A percentile compares a stretch with the other conserved stretches of the same genome.
Conservation (phyloP, 2,329 filamentous ascomycete genomes). For the Tolypocladium ovalisporum region DNA sequence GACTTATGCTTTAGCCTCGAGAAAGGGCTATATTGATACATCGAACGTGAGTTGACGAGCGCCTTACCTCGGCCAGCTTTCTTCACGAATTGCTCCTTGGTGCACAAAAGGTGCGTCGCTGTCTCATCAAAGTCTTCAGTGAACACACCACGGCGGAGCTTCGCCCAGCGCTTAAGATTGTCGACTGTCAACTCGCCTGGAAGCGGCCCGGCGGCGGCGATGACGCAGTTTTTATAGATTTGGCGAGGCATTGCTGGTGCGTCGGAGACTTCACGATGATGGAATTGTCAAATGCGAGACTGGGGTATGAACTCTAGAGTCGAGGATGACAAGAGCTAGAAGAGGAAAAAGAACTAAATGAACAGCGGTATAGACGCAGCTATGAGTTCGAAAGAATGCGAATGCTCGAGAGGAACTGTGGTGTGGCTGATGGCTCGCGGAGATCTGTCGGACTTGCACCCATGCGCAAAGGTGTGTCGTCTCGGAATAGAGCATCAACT, state of each 20-base stretch:
- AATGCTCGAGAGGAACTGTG: background rate
- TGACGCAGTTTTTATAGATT: slow-evolving; percentile 40
- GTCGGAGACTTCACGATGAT: background rate
- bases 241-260: slow-evolving; percentile 17
- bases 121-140: slow-evolving; percentile 34
- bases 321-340: background rate
- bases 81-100: slow-evolving; percentile 47
- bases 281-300: background rate
- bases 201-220: slow-evolving; percentile 50
- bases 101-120: slow-evolving; percentile 66
- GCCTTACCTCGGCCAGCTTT: slow-evolving; percentile 22
- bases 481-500: background rate
- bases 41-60: background rate
- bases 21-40: background rate
- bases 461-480: background rate
- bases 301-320: background rate
- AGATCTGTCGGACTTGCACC: background rate
- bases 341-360: background rate
- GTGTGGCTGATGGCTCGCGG: background rate
- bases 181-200: slow-evolving; percentile 33
- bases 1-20: background rate
- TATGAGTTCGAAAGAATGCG: background rate
- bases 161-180: slow-evolving; percentile 57
- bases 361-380: background rate
- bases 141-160: slow-evolving; percentile 49